phyloP scores from a whole-genome alignment of 202 grass and related monocot genomes.

The Saccharum hybrid region DNA sequence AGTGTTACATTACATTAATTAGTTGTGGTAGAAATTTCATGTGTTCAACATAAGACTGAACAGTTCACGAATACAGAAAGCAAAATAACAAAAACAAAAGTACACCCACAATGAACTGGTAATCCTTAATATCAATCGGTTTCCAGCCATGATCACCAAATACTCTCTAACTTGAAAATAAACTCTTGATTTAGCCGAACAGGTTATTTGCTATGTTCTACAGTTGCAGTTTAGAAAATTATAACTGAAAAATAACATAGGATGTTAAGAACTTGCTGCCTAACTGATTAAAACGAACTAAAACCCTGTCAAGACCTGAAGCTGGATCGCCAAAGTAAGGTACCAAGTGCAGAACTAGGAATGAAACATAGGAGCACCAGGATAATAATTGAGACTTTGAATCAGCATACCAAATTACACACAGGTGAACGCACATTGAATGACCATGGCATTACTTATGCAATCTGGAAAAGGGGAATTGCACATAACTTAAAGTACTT shows the following conservation, averaged over 20 bases:
- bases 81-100: constrained; percentile 18
- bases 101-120: constrained; percentile 28
- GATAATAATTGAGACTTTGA: background rate
- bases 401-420: constrained; percentile 37
- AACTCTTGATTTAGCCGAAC: background rate
- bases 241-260: constrained; percentile 1
- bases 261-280: constrained; percentile 17
- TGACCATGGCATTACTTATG: constrained; percentile 3
- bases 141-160: constrained; percentile 27
- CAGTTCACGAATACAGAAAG: constrained; percentile 15
- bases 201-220: background rate
- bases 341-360: constrained; percentile 25
- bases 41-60: constrained; percentile 37
- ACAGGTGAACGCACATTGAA: constrained; percentile 25
- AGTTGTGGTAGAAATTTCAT: constrained; percentile 23
- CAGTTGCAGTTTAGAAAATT: constrained; percentile 15
- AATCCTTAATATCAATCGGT: background rate
- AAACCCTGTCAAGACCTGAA: constrained; percentile 21
- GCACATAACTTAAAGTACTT: constrained; percentile 4
- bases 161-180: background rate
- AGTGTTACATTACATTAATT: constrained; percentile 20
- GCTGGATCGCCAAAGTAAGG: background rate
- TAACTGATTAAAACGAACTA: constrained; percentile 13
- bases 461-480: constrained; percentile 4
- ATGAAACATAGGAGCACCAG: constrained; percentile 7